These are phyloP conservation scores for Drechslerella coelobrocha DNA, from an alignment of 2,329 filamentous ascomycete genomes.

Conservation along the genomic window DNA sequence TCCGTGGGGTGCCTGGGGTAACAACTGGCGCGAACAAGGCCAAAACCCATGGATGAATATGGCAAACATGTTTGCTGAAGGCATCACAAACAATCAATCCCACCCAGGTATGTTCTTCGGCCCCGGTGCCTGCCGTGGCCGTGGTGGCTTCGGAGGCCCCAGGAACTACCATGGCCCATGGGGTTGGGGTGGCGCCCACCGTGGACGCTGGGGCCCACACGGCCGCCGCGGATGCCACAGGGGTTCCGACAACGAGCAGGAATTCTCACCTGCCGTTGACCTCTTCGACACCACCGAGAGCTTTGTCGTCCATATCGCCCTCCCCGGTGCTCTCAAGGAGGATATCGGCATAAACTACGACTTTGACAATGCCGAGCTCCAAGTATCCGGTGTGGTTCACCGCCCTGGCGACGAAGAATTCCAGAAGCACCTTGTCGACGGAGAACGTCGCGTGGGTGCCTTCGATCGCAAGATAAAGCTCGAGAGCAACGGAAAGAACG, in stretches of 20 bases:
- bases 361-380: slow-evolving; percentile 51
- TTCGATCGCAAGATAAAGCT: slow-evolving; percentile 53
- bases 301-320: slow-evolving; percentile 52
- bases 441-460: slow-evolving; percentile 47
- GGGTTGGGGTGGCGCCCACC: slow-evolving; percentile 33
- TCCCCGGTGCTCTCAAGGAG: slow-evolving; percentile 52
- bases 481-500: slow-evolving; percentile 41
- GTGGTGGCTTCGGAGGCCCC: slow-evolving; percentile 40
- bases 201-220: slow-evolving; percentile 33
- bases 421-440: slow-evolving; percentile 50
- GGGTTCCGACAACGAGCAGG: slow-evolving; percentile 26
- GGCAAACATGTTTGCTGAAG: slow-evolving; percentile 25
- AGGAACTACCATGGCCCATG: slow-evolving; percentile 46
- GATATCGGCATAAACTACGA: slow-evolving; percentile 54
- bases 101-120: slow-evolving; percentile 39
- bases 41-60: slow-evolving; percentile 43
- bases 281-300: slow-evolving; percentile 52
- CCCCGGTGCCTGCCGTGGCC: slow-evolving; percentile 27
- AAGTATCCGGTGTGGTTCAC: slow-evolving; percentile 52
- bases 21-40: slow-evolving; percentile 42
- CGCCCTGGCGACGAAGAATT: slow-evolving; percentile 53
- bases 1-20: slow-evolving; percentile 32
- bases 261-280: slow-evolving; percentile 52
- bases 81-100: slow-evolving; percentile 9
- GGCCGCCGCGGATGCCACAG: slow-evolving; percentile 18